Percentiles rank a stretch among this genome's conserved stretches.
phyloP scores from a whole-genome alignment of 2,329 filamentous ascomycete species.

The Cordyceps militaris region DNA sequence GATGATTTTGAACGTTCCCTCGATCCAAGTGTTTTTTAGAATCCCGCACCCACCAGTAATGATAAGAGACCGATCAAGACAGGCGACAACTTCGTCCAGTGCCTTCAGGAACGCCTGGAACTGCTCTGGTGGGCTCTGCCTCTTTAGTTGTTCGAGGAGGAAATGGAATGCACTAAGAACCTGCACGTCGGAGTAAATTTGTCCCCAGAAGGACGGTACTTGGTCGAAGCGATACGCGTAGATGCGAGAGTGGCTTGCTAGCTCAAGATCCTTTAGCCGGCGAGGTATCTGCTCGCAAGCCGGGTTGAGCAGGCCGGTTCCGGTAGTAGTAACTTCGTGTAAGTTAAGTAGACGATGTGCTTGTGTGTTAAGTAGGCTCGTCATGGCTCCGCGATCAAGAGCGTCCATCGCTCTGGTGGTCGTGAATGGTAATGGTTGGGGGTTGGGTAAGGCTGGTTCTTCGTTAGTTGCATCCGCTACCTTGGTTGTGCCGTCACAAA shows the following conservation, averaged over 20 bases:
- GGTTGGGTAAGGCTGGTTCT: no score
- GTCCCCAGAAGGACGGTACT: slow-evolving; percentile 61
- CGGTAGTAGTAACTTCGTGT: slow-evolving; percentile 13
- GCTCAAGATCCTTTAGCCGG: slow-evolving; percentile 49
- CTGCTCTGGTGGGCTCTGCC: slow-evolving; percentile 10
- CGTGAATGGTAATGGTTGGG: no score
- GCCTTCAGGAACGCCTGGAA: background rate
- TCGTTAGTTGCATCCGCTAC: background rate
- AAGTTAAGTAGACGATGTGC: slow-evolving; percentile 20
- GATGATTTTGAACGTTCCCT: slow-evolving; percentile 41
- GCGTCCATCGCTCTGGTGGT: background rate
- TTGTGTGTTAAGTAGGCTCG: slow-evolving; percentile 25
- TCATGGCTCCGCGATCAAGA: slow-evolving; percentile 15
- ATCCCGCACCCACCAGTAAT: slow-evolving; percentile 58
- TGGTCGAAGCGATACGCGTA: slow-evolving; percentile 62
- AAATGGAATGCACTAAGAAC: slow-evolving; percentile 51
- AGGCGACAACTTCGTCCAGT: slow-evolving; percentile 52
- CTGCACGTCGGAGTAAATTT: slow-evolving; percentile 64
- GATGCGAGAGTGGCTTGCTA: slow-evolving; percentile 57
- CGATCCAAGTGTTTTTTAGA: slow-evolving; percentile 45
- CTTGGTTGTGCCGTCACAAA: background rate
- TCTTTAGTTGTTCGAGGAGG: slow-evolving; percentile 18
- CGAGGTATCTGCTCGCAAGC: slow-evolving; percentile 24
- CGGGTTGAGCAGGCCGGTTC: slow-evolving; percentile 10
- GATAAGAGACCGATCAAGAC: slow-evolving; percentile 71